These are phyloP conservation scores for Salicornia ramosissima DNA, from an alignment of 148 eudicot genomes.

Conservation along the genomic window DNA sequence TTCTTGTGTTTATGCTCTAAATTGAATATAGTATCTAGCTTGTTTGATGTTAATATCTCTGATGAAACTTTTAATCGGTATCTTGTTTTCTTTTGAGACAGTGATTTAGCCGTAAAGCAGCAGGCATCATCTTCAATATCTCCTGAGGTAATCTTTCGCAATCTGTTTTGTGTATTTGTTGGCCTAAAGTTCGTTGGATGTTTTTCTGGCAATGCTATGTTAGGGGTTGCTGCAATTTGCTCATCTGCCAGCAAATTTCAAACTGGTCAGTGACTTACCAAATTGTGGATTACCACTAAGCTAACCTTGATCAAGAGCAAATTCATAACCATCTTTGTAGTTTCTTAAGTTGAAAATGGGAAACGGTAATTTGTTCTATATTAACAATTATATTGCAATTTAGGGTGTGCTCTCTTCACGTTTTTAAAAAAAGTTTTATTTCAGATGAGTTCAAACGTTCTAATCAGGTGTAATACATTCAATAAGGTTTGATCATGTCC, in stretches of 20 bases:
- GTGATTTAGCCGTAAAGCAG: slow-evolving; percentile 41
- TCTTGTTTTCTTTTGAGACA: slow-evolving; percentile 26
- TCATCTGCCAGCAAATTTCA: background rate
- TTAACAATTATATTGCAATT: too few relatives aligned
- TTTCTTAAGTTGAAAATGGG: background rate
- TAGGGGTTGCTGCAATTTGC: background rate
- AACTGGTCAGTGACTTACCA: background rate
- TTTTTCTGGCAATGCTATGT: background rate
- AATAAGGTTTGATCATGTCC: too few relatives aligned
- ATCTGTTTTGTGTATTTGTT: slow-evolving; percentile 1
- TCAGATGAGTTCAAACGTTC: too few relatives aligned
- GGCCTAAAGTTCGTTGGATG: too few relatives aligned
- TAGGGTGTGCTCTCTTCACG: too few relatives aligned
- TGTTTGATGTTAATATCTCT: slow-evolving; percentile 1
- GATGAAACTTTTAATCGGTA: too few relatives aligned
- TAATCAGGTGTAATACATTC: too few relatives aligned
- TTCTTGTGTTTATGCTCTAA: background rate
- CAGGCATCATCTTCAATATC: slow-evolving; percentile 53
- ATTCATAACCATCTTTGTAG: background rate
- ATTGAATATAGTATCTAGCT: background rate
- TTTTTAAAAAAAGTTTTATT: too few relatives aligned
- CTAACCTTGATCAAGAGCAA: background rate
- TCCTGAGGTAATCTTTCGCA: slow-evolving; percentile 50
- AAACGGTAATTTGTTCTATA: background rate
- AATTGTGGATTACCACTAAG: background rate